Conservation (phyloP, 305 asterid species). For the Fraxinus ornus region DNA sequence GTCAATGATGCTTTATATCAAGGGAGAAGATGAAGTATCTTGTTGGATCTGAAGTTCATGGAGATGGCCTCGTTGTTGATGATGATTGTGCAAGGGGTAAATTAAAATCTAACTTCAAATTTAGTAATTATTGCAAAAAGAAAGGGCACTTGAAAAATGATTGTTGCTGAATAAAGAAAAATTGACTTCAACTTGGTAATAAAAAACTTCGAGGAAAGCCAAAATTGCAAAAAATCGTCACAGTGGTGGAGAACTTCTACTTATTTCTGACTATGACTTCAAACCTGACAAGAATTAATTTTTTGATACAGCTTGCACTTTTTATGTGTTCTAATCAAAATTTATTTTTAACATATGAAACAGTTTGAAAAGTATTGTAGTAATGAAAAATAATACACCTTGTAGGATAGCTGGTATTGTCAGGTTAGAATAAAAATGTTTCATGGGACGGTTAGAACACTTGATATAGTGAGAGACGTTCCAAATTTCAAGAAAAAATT, state of each 20-base stretch:
- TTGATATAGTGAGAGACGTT: neutral
- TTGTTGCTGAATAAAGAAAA: neutral
- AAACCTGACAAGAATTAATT: neutral
- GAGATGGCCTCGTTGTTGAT: neutral
- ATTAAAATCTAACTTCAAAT: too few species aligned
- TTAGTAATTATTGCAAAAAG: neutral
- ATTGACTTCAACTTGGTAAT: too few species aligned
- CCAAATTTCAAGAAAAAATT: neutral
- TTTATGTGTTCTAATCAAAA: neutral
- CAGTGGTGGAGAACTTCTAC: neutral
- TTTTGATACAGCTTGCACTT: neutral
- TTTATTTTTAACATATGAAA: too few species aligned
- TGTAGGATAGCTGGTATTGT: neutral
- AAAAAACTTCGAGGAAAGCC: too few species aligned
- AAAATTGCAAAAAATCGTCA: too few species aligned
- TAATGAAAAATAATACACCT: neutral
- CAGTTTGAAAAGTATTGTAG: neutral
- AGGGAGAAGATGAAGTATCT: neutral
- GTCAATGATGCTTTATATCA: neutral
- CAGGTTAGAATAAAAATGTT: neutral
- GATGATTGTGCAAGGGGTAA: neutral
- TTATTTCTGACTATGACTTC: neutral
- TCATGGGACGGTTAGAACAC: neutral
- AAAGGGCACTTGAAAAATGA: neutral
- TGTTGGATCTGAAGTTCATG: neutral